Conservation (phyloP, 2,329 filamentous ascomycete species). For the Arthrobotrys entomopaga region DNA sequence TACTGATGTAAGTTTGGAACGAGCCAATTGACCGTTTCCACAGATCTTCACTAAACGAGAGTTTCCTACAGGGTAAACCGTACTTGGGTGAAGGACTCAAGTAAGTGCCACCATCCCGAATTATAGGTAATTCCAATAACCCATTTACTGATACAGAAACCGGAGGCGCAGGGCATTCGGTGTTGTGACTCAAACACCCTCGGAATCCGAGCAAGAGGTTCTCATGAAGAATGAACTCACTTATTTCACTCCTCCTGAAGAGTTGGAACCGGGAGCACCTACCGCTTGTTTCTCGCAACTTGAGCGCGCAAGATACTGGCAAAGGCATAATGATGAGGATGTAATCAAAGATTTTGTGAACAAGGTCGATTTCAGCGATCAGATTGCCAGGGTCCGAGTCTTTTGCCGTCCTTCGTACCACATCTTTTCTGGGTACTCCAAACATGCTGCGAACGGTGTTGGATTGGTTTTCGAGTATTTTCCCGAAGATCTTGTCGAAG, state of each 20-base stretch:
- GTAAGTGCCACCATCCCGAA: conserved; percentile 34
- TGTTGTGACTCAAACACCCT: conserved; percentile 48
- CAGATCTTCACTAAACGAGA: conserved; percentile 7
- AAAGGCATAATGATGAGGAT: conserved; percentile 34
- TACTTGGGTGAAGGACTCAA: conserved; percentile 51
- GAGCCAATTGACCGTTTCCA: background rate
- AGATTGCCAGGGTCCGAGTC: conserved; percentile 35
- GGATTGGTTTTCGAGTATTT: conserved; percentile 48
- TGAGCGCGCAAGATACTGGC: conserved; percentile 48
- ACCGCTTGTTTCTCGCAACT: conserved; percentile 49
- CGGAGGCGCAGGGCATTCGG: conserved; percentile 53
- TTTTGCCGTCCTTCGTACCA: conserved; percentile 41
- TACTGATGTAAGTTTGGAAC: conserved; percentile 36
- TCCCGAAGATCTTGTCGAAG: conserved; percentile 40
- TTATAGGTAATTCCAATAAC: conserved; percentile 2
- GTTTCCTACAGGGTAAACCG: conserved; percentile 35
- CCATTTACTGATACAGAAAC: conserved; percentile 48
- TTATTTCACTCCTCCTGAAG: conserved; percentile 1
- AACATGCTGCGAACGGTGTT: conserved; percentile 36
- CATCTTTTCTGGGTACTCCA: conserved; percentile 41
- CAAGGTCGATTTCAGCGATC: conserved; percentile 43
- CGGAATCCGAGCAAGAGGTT: conserved; percentile 26
- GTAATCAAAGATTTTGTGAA: conserved; percentile 51
- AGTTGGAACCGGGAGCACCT: conserved; percentile 41
- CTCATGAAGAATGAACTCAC: conserved; percentile 17